phyloP scores from a whole-genome alignment of 495 filamentous ascomycete genomes.

The Rhypophila decipiens region DNA sequence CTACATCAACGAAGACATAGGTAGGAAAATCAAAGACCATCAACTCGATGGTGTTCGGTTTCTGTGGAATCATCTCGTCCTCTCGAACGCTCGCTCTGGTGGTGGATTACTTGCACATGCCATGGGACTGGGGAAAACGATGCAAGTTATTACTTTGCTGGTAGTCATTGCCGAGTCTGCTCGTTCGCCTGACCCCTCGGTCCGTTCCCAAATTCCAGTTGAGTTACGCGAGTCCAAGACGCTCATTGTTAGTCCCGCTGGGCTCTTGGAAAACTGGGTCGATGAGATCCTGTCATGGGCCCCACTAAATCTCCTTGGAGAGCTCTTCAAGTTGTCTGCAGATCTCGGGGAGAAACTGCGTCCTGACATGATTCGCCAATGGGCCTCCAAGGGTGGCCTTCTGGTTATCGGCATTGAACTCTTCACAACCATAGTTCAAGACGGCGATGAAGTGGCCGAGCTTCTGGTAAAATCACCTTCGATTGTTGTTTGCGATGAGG shows the following conservation, averaged over 20 bases:
- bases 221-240: slow-evolving; percentile 55
- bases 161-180: slow-evolving; percentile 64
- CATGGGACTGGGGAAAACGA: slow-evolving; percentile 92
- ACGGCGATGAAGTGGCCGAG: slow-evolving; percentile 22
- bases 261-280: slow-evolving; percentile 73
- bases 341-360: slow-evolving; percentile 27
- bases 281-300: slow-evolving; percentile 71
- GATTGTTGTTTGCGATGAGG: slow-evolving; percentile 84
- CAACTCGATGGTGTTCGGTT: slow-evolving; percentile 71
- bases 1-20: slow-evolving; percentile 43
- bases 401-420: slow-evolving; percentile 68
- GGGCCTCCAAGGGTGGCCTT: slow-evolving; percentile 63
- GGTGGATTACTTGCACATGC: slow-evolving; percentile 86
- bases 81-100: slow-evolving; percentile 43
- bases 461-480: slow-evolving; percentile 55
- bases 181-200: slow-evolving; percentile 45
- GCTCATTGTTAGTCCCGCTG: slow-evolving; percentile 69
- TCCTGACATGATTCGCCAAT: slow-evolving; percentile 40
- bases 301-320: slow-evolving; percentile 45
- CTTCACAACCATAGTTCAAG: slow-evolving; percentile 40
- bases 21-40: slow-evolving; percentile 46
- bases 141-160: slow-evolving; percentile 80
- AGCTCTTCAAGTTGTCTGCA: slow-evolving; percentile 43
- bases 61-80: slow-evolving; percentile 79
- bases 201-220: slow-evolving; percentile 61